A percentile compares a stretch with the other conserved stretches of the same genome.
phyloP scores from a whole-genome alignment of 306 rosid genomes.

The Astragalus glycyphyllos region DNA sequence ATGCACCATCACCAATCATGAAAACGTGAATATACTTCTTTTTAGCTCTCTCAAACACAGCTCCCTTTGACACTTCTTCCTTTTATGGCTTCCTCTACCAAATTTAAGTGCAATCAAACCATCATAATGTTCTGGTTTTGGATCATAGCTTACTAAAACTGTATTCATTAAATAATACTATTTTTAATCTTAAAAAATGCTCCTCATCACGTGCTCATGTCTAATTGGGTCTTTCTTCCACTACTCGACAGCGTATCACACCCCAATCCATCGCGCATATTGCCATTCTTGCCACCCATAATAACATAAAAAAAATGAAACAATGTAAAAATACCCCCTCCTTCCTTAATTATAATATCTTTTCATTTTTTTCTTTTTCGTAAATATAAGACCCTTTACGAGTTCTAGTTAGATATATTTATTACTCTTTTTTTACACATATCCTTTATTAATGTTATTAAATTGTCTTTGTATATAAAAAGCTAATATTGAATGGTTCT shows the following conservation, averaged over 20 bases:
- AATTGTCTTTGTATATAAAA: no score
- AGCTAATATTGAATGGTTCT: no score
- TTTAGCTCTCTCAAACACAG: background rate
- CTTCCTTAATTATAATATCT: no score
- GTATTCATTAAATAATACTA: conserved; percentile 20
- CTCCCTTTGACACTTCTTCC: conserved; percentile 37
- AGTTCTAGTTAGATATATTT: no score
- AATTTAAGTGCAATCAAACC: conserved; percentile 43
- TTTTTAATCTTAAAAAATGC: background rate
- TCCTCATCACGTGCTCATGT: conserved; percentile 43
- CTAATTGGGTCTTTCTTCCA: conserved; percentile 30
- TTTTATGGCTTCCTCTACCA: conserved; percentile 42
- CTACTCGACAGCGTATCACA: background rate
- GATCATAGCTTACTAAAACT: conserved; percentile 20
- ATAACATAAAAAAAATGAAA: conserved; percentile 8
- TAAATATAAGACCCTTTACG: no score
- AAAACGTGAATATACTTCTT: conserved; percentile 10
- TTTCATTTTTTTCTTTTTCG: no score
- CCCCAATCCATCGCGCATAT: conserved; percentile 6
- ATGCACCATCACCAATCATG: conserved; percentile 26
- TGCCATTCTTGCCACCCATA: conserved; percentile 9
- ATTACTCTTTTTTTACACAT: no score
- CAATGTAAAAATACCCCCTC: background rate
- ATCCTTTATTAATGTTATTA: no score
- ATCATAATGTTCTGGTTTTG: conserved; percentile 25